Percentiles rank a stretch among this genome's conserved stretches.
Evolutionary conservation across 2,329 filamentous ascomycete species (phyloP).

Genomic region (Monosporascus cannonballus): DNA sequence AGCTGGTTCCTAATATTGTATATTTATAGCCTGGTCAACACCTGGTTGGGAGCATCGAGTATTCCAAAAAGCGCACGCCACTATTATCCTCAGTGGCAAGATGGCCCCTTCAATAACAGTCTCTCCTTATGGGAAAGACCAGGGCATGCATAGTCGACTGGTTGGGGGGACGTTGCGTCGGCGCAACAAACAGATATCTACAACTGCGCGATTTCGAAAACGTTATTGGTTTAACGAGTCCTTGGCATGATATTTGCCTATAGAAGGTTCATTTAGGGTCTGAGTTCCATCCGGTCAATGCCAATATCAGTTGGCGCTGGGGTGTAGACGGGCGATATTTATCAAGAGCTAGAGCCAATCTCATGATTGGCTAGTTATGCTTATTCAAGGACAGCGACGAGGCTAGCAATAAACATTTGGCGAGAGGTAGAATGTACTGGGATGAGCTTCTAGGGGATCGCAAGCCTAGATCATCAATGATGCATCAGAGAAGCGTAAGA

Average conservation of each 20-base stretch:
- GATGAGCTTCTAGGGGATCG: too few species aligned
- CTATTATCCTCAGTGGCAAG: not conserved
- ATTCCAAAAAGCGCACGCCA: not conserved
- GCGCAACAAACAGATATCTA: not conserved
- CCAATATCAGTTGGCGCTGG: not conserved
- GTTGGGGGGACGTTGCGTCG: not conserved
- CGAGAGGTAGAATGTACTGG: too few species aligned
- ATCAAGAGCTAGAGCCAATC: not conserved
- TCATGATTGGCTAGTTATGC: too few species aligned
- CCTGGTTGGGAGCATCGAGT: too few species aligned
- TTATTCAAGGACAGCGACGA: too few species aligned
- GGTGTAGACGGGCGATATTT: not conserved
- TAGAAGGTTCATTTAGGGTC: not conserved
- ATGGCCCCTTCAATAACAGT: too few species aligned
- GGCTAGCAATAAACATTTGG: too few species aligned
- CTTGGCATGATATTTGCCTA: not conserved
- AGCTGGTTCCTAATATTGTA: not conserved
- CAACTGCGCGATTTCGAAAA: not conserved
- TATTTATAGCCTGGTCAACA: too few species aligned
- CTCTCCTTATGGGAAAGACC: not conserved
- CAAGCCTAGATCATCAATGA: too few species aligned
- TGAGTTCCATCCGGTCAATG: not conserved
- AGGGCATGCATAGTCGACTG: not conserved
- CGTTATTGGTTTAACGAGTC: not conserved
- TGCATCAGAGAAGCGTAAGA: too few species aligned